phyloP scores from a whole-genome alignment of 805 yeast species.

The Millerozyma miso region DNA sequence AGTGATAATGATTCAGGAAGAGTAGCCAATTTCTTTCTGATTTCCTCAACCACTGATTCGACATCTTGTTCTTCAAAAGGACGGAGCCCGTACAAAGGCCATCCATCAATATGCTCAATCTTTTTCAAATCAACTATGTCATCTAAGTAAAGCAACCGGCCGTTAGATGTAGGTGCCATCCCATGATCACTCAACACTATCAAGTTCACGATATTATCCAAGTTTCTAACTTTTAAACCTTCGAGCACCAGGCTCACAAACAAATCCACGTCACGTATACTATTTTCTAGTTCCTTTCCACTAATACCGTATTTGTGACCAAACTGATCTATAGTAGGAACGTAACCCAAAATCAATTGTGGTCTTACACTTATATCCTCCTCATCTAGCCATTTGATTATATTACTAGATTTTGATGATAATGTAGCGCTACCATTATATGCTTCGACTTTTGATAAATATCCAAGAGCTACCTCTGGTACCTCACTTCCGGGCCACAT shows the following conservation, averaged over 20 bases:
- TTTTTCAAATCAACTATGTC: conserved; percentile 55
- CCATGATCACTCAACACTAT: conserved; percentile 88
- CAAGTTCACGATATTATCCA: conserved; percentile 64
- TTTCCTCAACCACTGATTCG: conserved; percentile 44
- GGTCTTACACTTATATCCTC: conserved; percentile 54
- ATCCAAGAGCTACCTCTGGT: conserved; percentile 37
- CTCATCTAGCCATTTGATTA: conserved; percentile 64
- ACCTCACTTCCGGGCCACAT: conserved; percentile 98
- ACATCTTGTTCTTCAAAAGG: conserved; percentile 42
- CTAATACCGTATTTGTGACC: conserved; percentile 72
- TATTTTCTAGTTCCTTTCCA: conserved; percentile 53
- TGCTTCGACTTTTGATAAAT: conserved; percentile 50
- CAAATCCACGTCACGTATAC: conserved; percentile 60
- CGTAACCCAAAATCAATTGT: conserved; percentile 70
- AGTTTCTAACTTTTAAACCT: conserved; percentile 51
- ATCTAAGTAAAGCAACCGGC: conserved; percentile 66
- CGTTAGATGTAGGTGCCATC: conserved; percentile 80
- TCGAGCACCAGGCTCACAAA: conserved; percentile 49
- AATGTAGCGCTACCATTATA: conserved; percentile 64
- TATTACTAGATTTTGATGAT: conserved; percentile 50
- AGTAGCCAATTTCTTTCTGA: conserved; percentile 28
- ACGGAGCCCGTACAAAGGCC: conserved; percentile 81
- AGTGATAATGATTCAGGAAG: conserved; percentile 11
- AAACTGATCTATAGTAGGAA: conserved; percentile 74
- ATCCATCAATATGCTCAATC: conserved; percentile 68